A percentile compares a stretch with the other conserved stretches of the same genome.
phyloP scores from a whole-genome alignment of 2,329 filamentous ascomycete species.

The Didymella keratinophila region DNA sequence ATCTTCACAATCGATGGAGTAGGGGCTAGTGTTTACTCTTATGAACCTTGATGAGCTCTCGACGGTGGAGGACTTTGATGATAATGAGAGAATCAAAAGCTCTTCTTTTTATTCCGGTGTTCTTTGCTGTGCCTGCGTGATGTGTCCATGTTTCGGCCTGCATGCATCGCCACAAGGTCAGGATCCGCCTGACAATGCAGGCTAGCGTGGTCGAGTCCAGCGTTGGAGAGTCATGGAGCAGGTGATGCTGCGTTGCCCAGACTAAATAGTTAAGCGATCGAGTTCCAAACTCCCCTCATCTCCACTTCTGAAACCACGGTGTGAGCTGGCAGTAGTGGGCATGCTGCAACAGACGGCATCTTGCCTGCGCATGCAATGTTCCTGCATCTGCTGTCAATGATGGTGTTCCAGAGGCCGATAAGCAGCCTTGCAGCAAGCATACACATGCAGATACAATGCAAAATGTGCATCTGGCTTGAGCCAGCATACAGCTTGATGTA shows the following conservation, averaged over 20 bases:
- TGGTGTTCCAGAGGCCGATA: not conserved
- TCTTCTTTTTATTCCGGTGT: constrained; percentile 35
- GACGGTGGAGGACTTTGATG: constrained; percentile 38
- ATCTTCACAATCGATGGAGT: constrained; percentile 21
- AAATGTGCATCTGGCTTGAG: not conserved
- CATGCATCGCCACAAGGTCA: not conserved
- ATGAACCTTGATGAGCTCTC: constrained; percentile 28
- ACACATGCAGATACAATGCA: constrained; percentile 12
- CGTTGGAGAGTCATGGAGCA: not conserved
- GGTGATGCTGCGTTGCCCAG: not conserved
- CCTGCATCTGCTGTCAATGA: constrained; percentile 7
- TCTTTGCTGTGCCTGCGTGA: not conserved
- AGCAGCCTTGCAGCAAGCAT: constrained; percentile 5
- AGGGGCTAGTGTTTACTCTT: constrained; percentile 39
- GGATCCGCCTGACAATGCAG: not conserved
- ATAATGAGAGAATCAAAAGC: constrained; percentile 53
- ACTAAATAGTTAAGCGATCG: not conserved
- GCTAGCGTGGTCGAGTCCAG: not conserved
- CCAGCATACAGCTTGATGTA: constrained; percentile 1
- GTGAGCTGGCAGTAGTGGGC: constrained; percentile 16
- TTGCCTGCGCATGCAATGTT: constrained; percentile 3
- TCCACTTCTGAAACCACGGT: not conserved
- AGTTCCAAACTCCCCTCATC: not conserved
- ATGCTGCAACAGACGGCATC: not conserved
- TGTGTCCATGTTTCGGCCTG: not conserved